phyloP scores from a whole-genome alignment of 192 early-diverging fungal genomes.

The Kappamyces sp. region DNA sequence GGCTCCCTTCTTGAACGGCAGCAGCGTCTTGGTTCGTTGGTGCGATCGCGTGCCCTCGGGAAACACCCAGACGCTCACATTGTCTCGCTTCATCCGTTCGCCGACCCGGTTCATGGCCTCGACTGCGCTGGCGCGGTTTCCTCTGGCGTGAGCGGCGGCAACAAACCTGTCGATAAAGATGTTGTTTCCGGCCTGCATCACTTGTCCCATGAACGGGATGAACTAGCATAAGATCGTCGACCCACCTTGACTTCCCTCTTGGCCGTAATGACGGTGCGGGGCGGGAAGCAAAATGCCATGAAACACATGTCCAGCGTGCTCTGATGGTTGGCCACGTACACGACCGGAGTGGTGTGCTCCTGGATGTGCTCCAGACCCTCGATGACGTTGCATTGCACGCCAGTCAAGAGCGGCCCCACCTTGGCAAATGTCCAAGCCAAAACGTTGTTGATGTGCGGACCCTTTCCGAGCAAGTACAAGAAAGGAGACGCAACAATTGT shows the following conservation, averaged over 20 bases:
- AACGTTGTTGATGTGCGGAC: neutral
- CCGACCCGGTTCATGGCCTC: conserved; percentile 72
- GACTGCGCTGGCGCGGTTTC: conserved; percentile 70
- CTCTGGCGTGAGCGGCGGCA: conserved; percentile 28
- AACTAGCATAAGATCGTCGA: too few relatives aligned
- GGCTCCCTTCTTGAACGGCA: conserved; percentile 96
- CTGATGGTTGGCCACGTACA: conserved; percentile 66
- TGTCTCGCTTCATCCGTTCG: conserved; percentile 64
- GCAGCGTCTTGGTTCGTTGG: conserved; percentile 58
- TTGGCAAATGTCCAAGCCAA: neutral
- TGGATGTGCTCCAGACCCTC: conserved; percentile 21
- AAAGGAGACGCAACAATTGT: conserved; percentile 1
- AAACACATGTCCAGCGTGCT: conserved; percentile 57
- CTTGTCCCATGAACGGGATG: conserved; percentile 9
- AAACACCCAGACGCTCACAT: conserved; percentile 78
- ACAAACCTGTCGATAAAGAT: conserved; percentile 67
- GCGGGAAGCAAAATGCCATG: neutral
- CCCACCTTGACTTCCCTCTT: conserved; percentile 39
- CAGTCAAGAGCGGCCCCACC: conserved; percentile 2
- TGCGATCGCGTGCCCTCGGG: conserved; percentile 87
- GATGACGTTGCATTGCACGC: conserved; percentile 17
- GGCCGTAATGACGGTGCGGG: neutral
- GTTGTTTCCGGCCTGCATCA: conserved; percentile 37
- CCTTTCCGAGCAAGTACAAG: conserved; percentile 5
- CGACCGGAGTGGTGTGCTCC: conserved; percentile 13